Conservation (phyloP, 2,329 filamentous ascomycete genomes). For the Lasiodiplodia gonubiensis region DNA sequence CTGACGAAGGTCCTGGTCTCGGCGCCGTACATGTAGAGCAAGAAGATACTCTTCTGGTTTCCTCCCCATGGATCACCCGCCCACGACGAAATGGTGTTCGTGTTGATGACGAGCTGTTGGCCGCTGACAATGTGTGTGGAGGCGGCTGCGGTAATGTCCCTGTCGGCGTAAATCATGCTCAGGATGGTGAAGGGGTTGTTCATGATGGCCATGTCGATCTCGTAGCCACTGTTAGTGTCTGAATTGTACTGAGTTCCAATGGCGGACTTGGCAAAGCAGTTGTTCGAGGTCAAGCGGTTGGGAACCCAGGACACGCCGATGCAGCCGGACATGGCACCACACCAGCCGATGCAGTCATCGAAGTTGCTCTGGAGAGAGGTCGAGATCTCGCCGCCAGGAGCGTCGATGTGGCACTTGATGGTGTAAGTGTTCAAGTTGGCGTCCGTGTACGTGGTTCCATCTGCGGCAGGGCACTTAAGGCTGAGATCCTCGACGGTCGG, state of each 20-base stretch:
- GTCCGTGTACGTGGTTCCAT: constrained; percentile 10
- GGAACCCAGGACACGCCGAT: neutral
- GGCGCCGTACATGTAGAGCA: constrained; percentile 22
- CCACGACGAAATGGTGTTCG: neutral
- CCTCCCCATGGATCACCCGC: neutral
- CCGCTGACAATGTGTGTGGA: neutral
- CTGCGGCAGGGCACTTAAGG: constrained; percentile 15
- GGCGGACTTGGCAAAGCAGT: neutral
- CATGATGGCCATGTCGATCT: neutral
- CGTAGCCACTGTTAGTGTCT: neutral
- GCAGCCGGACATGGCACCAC: neutral
- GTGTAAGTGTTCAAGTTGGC: constrained; percentile 1
- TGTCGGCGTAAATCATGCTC: constrained; percentile 12
- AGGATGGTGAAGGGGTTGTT: constrained; percentile 14
- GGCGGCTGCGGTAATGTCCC: neutral
- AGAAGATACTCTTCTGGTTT: constrained; percentile 1
- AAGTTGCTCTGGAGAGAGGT: neutral
- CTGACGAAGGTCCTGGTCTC: constrained; percentile 8
- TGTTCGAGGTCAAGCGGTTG: neutral
- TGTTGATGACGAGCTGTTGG: neutral
- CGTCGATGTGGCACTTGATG: constrained; percentile 4
- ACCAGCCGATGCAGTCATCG: constrained; percentile 19
- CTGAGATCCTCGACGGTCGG: constrained; percentile 5
- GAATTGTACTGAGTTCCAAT: neutral
- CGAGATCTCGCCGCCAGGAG: neutral